Evolutionary conservation across 768 basidiomycete species (phyloP), one percentile per base, ranked within the genome.

Genomic region (Rhodotorula graminis): DNA sequence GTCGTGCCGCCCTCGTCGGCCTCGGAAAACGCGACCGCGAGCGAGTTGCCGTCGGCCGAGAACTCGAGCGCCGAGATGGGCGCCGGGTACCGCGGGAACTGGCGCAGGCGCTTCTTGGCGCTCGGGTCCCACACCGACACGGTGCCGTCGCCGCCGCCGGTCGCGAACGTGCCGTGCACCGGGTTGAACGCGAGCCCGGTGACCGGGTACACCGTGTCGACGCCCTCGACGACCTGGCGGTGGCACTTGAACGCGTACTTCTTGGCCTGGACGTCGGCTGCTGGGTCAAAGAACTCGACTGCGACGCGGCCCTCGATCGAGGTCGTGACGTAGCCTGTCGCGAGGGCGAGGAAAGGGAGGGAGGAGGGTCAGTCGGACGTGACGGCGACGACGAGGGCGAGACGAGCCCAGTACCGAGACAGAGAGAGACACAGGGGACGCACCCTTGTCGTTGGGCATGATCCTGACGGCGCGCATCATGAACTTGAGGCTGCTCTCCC

Each of bases 191-290:
- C 92, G 42, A 99, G 86, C 0, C 92, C 87, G 78, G 97, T 96
- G 72, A 98, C 94, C 0, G 95, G 93, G 87, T 92, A 98, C 31
- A 97, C 94, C 76, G 93, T 91, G 80, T 99, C 96, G 23, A 90
- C 89, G 50, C 91, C 92, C 50, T 91, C 89, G 71, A 93, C 88
- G 9, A 90, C 88, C 79, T 92, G 90, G 9, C 95, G 86, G 79
- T 99, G 95, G 74, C 94, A 96, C 80, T 96, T 93, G 86, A 97
- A 99, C 5, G 96, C 96, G 80, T 94, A 96, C 82, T 93, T 89
- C 76, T 86, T 85, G n/a, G 89, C 88, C 80, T 98, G 95, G 0
- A 85, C 84, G 37, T 87, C 86, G 0, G 88, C 85, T 8, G 86
- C 86, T 3, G 91, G 88, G 74, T 97, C 92, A 76, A 96, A 94